phyloP scores from a whole-genome alignment of 352 stramenopile genomes.

The Globisporangium splendens region DNA sequence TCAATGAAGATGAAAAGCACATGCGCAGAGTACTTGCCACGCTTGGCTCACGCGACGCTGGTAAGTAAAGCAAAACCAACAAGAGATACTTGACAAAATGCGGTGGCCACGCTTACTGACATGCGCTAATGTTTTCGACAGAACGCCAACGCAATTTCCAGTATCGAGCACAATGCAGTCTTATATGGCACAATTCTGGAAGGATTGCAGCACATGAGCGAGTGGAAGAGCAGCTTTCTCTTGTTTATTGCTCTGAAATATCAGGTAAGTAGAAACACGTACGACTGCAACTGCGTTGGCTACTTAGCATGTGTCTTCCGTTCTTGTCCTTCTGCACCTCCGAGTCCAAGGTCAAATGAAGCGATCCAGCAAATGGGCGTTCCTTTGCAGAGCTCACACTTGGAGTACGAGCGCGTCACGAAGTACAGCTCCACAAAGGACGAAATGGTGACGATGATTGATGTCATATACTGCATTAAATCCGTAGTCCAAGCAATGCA shows the following conservation, averaged over 20 bases:
- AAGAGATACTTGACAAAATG: too few species aligned
- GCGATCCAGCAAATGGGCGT: slow-evolving; percentile 21
- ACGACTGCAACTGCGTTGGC: too few species aligned
- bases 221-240: slow-evolving; percentile 59
- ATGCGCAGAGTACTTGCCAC: slow-evolving; percentile 32
- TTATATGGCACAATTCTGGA: slow-evolving; percentile 29
- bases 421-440: slow-evolving; percentile 64
- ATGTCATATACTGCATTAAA: slow-evolving; percentile 74
- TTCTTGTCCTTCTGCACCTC: too few species aligned
- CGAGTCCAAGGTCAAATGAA: slow-evolving; percentile 35
- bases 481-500: slow-evolving; percentile 42
- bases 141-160: neutral
- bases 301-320: neutral
- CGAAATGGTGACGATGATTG: slow-evolving; percentile 56
- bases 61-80: too few species aligned
- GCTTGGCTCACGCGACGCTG: slow-evolving; percentile 21
- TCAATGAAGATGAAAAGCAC: slow-evolving; percentile 24
- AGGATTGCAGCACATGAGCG: slow-evolving; percentile 31
- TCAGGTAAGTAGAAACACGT: slow-evolving; percentile 20
- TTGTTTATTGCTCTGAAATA: slow-evolving; percentile 61
- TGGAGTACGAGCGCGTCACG: slow-evolving; percentile 70
- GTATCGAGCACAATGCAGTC: slow-evolving; percentile 17
- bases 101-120: too few species aligned
- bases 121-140: neutral
- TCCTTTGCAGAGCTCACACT: slow-evolving; percentile 26